Evolutionary conservation across 179 eudicot species (phyloP).

Genomic region (Amaranthus tricolor): DNA sequence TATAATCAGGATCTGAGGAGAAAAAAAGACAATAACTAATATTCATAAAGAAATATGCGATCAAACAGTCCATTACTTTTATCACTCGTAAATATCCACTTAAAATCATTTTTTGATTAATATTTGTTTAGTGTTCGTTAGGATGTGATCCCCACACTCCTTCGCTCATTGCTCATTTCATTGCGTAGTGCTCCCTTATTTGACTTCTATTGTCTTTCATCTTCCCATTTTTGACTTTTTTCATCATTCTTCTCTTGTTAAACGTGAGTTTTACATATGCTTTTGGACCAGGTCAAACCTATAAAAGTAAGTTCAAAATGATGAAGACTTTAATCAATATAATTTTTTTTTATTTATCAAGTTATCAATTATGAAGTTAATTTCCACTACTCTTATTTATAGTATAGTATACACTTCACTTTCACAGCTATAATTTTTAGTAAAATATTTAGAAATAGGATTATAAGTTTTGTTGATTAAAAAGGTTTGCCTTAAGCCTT

Average conservation of each 20-base stretch:
- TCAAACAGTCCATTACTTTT: not conserved
- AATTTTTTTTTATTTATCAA: not conserved
- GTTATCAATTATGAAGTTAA: no score
- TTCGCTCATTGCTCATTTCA: not conserved
- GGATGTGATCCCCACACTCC: slow-evolving; percentile 13
- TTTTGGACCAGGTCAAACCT: not conserved
- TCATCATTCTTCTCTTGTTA: not conserved
- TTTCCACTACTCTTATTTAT: no score
- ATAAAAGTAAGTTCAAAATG: not conserved
- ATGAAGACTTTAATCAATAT: not conserved
- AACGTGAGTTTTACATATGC: slow-evolving; percentile 7
- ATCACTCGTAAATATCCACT: not conserved
- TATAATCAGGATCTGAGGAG: no score
- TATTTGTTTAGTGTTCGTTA: slow-evolving; percentile 8
- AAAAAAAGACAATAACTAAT: no score
- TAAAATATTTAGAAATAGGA: no score
- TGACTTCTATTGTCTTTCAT: not conserved
- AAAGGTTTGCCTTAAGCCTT: no score
- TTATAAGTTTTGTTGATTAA: no score
- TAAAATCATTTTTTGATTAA: not conserved
- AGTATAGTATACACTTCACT: no score
- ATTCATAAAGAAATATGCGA: no score
- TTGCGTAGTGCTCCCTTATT: not conserved
- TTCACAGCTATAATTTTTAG: no score
- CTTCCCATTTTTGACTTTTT: slow-evolving; percentile 3